Evolutionary conservation across 2,329 filamentous ascomycete genomes (phyloP), one percentile per base, ranked within the genome.

Genomic region (Ascocoryne sarcoides): DNA sequence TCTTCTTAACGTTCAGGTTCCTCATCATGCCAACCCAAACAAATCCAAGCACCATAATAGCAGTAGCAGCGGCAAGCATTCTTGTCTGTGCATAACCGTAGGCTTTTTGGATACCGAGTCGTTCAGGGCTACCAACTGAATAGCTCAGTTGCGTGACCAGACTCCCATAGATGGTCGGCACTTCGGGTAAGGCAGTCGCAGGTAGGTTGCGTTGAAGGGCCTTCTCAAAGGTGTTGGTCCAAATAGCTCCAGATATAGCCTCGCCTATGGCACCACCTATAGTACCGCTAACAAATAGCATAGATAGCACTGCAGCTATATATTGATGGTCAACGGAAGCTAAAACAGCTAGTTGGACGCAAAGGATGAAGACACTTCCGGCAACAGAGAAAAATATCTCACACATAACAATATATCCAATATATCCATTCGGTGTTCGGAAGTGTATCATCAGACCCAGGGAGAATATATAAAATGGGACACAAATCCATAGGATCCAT

Each of bases 161-260:
- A n/a, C 69, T 65, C 60, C 14, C 67, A 43, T 74, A 74, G 37
- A 81, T 75, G 26, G 12, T 32, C 15, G n/a, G 16, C 10, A 42
- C n/a, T 7, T 36, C 28, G 3, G 19, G 37, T 12, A 45, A 21
- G 3, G 39, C 37, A 0, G 36, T 31, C 9, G 30, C 70, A 1
- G 66, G 65, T 31, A 72, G 68, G 35, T 70, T 78, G 9, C 35
- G 26, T 4, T 2, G 14, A 9, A 49, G 32, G n/a, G 37, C 40
- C 10, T 30, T 16, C 5, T 42, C 45, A 51, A 84, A 73, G 2
- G 71, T 68, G 43, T 70, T 67, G 0, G 73, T 75, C 78, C 78
- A 84, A 46, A 84, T 75, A 12, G 78, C 76, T 0, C 70, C 70
- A 2, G 77, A 70, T 36, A 83, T 68, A 10, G 77, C 70, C 2